A percentile compares a stretch with the other conserved stretches of the same genome.
Evolutionary conservation across 2,329 filamentous ascomycete genomes (phyloP).

Genomic region (Acarospora socialis): DNA sequence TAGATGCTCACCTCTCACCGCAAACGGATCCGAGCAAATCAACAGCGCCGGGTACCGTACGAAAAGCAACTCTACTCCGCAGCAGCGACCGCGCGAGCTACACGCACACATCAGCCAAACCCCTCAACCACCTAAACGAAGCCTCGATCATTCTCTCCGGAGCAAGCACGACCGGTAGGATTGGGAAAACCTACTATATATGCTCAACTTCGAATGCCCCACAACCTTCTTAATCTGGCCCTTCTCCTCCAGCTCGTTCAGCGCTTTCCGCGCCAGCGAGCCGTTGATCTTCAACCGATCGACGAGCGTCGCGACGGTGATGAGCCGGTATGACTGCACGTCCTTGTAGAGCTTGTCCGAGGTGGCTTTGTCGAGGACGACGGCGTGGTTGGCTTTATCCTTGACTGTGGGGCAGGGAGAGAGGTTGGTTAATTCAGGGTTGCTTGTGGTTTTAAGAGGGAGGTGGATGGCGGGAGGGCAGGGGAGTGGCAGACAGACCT

Average conservation of each 20-base stretch:
- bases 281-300: slow-evolving; percentile 99
- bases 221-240: slow-evolving; percentile 97
- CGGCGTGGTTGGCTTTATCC: slow-evolving; percentile 99
- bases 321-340: slow-evolving; percentile 98
- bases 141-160: slow-evolving; percentile 1
- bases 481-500: slow-evolving; percentile 26
- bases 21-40: no score
- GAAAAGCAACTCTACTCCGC: slow-evolving; percentile 33
- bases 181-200: slow-evolving; percentile 65
- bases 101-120: slow-evolving; percentile 5
- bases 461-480: slow-evolving; percentile 4
- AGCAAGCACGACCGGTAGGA: slow-evolving; percentile 1
- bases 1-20: not conserved
- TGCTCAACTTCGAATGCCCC: slow-evolving; percentile 90
- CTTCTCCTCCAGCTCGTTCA: slow-evolving; percentile 92
- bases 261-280: slow-evolving; percentile 78
- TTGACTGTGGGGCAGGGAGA: slow-evolving; percentile 56
- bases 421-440: slow-evolving; percentile 12
- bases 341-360: slow-evolving; percentile 99
- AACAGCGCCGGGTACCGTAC: no score
- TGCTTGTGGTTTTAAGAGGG: not conserved
- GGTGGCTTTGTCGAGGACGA: slow-evolving; percentile 95
- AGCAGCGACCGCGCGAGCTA: slow-evolving; percentile 48
- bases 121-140: not conserved
- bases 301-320: slow-evolving; percentile 96